Base-by-base conservation (phyloP, 2,329 filamentous ascomycete genomes). In the Trichoderma brevicompactum region DNA sequence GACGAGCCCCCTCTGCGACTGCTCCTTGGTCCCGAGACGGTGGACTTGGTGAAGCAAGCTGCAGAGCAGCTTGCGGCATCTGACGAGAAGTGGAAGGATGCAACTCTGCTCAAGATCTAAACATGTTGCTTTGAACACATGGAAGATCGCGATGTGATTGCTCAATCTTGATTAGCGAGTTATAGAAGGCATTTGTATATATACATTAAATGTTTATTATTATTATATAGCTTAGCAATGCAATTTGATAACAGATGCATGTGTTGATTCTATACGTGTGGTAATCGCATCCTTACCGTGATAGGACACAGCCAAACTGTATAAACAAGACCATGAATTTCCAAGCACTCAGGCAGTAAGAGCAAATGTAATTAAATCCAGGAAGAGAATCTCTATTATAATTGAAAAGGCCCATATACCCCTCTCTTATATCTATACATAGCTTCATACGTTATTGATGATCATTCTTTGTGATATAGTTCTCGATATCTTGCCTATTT, bases 1-100 rank as follows among this genome's bases (percentile, higher is more conserved):
- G 65, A 71, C 0, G 70, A 78, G 2, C 72, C 75, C 0, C 76
- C 77, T 0, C 23, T 77, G 43, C 70, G 75, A 15, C 64, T 79
- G 19, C 66, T 78, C 28, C 13, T 78, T 40, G 77, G 77, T 0
- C 64, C 69, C 15, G 71, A 74, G 53, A 72, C 75, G 1, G 54
- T 72, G 1, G 66, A 68, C n/a, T 68, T 71, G 63, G 73, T 67
- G 34, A 68, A 68, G 6, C 61, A 61, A 15, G 70, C 65, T 1
- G 66, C 68, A 0, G 64, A 71, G 28, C 56, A 64, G 1, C 67
- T 77, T 38, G 71, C 72, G 36, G 69, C 68, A 0, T 74, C 73
- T 10, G 75, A 77, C 32, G 68, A 72, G 55, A 75, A 74, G 60
- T 78, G 75, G 76, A 19, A 63, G 1, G 58, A 66, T 3, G 60